Percentiles rank a stretch among this genome's conserved stretches.
phyloP scores from a whole-genome alignment of 495 filamentous ascomycete genomes.

The Neurospora africana region DNA sequence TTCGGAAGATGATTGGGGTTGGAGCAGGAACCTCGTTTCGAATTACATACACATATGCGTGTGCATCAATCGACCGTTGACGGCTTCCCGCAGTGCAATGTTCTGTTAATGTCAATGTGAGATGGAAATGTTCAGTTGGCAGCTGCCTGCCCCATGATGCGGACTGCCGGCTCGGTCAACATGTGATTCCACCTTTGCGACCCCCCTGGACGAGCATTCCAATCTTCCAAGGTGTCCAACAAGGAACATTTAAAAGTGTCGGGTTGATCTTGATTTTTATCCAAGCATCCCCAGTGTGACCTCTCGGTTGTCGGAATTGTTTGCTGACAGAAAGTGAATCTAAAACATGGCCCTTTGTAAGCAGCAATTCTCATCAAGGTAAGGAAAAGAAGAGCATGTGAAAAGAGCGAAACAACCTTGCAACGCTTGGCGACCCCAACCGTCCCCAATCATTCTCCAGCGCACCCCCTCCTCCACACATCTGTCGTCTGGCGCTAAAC shows the following conservation, averaged over 20 bases:
- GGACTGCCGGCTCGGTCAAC: not conserved
- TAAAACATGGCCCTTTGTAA: not conserved
- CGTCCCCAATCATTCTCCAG: not conserved
- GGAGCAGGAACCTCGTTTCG: not conserved
- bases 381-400: not conserved
- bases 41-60: not conserved
- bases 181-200: not conserved
- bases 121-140: not conserved
- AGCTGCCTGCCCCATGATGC: not conserved
- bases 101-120: not conserved
- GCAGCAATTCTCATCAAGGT: not conserved
- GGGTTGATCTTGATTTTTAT: not conserved
- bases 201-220: not conserved
- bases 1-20: not conserved
- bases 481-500: conserved; percentile 13
- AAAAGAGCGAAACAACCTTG: not conserved
- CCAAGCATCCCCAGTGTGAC: not conserved
- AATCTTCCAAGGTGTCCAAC: not conserved
- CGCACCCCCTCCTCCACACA: not conserved
- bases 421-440: not conserved
- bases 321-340: not conserved
- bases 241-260: not conserved
- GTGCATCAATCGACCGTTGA: not conserved
- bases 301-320: not conserved
- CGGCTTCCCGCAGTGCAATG: not conserved